A percentile compares a stretch with the other conserved stretches of the same genome.
Conservation (phyloP, 768 basidiomycete genomes). For the Lactarius hengduanensis region DNA sequence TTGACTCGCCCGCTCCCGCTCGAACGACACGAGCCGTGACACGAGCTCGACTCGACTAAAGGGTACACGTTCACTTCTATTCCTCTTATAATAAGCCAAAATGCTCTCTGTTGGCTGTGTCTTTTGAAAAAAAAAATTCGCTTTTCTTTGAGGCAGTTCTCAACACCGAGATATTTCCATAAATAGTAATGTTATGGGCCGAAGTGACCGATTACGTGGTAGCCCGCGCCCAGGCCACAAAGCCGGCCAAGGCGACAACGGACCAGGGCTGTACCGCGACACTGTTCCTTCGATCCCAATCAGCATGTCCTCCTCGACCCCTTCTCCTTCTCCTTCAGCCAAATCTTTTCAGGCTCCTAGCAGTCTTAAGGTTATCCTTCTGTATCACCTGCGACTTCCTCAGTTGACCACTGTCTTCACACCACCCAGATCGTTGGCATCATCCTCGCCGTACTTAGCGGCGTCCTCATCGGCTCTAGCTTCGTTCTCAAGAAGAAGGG, state of each 20-base stretch:
- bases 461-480: constrained; percentile 84
- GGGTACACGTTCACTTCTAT: neutral
- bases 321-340: constrained; percentile 22
- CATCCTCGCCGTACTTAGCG: constrained; percentile 71
- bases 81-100: neutral
- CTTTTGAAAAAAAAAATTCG: neutral
- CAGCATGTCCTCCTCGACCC: constrained; percentile 22
- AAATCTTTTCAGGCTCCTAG: constrained; percentile 19
- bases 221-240: neutral
- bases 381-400: neutral
- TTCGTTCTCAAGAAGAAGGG: constrained; percentile 99
- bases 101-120: neutral
- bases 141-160: neutral
- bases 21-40: neutral
- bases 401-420: neutral
- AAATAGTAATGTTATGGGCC: neutral
- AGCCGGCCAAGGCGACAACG: neutral
- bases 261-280: neutral
- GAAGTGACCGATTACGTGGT: neutral
- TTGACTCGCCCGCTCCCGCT: neutral
- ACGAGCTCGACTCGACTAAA: neutral
- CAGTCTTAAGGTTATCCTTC: constrained; percentile 24
- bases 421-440: constrained; percentile 64
- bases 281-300: neutral
- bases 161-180: constrained; percentile 5